These are phyloP conservation scores for Cinchona pubescens DNA, from an alignment of 257 asterid species.

Conservation along the genomic window DNA sequence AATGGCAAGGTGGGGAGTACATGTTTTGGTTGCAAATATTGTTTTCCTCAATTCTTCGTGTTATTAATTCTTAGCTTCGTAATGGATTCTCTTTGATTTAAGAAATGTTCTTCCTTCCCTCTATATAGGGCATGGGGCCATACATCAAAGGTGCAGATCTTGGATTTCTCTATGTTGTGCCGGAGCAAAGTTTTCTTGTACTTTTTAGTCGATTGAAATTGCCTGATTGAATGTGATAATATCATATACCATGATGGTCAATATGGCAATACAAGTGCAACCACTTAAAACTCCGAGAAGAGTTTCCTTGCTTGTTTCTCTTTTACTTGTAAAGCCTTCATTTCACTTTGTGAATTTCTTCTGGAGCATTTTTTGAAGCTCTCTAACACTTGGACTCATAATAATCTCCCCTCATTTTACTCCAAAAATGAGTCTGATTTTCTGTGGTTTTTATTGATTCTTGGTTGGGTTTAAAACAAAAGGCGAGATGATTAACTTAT, in stretches of 20 bases:
- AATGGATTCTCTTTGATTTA: background rate
- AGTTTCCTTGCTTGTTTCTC: background rate
- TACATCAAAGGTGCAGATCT: slow-evolving; percentile 87
- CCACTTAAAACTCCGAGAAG: slow-evolving; percentile 18
- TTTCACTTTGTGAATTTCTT: background rate
- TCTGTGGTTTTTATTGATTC: background rate
- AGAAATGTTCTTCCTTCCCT: background rate
- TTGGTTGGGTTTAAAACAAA: background rate
- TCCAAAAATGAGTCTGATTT: background rate
- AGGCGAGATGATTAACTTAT: background rate
- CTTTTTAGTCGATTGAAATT: slow-evolving; percentile 80
- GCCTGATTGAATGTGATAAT: slow-evolving; percentile 78
- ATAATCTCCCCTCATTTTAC: background rate
- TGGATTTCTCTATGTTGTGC: slow-evolving; percentile 82
- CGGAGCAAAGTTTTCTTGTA: slow-evolving; percentile 91
- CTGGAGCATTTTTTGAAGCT: slow-evolving; percentile 19
- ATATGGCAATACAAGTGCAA: background rate
- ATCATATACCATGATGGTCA: background rate
- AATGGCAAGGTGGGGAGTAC: slow-evolving; percentile 69
- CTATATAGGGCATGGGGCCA: slow-evolving; percentile 71
- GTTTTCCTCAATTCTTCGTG: background rate
- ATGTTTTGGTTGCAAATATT: background rate
- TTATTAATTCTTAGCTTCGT: slow-evolving; percentile 1
- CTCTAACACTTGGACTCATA: background rate
- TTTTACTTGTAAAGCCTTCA: background rate